phyloP scores from a whole-genome alignment of 2,329 filamentous ascomycete species.

The Hirsutella thompsonii region DNA sequence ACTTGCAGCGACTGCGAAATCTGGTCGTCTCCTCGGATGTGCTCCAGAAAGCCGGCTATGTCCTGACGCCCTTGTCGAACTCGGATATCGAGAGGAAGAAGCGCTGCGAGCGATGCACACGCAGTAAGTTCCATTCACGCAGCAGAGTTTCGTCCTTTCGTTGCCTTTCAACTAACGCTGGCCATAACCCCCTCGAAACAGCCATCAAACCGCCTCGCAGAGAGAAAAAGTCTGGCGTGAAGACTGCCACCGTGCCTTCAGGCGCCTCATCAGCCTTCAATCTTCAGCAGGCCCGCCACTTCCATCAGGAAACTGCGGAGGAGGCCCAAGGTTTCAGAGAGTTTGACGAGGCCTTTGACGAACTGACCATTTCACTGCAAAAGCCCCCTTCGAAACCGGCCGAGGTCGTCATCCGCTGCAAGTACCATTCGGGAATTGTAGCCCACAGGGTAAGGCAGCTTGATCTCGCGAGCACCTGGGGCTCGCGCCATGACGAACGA shows the following conservation, averaged over 20 bases:
- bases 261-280: not conserved
- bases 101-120: slow-evolving; percentile 15
- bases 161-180: not conserved
- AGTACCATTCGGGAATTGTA: slow-evolving; percentile 15
- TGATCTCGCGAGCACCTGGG: not conserved
- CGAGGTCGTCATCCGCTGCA: slow-evolving; percentile 10
- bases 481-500: not conserved
- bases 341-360: not conserved
- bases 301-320: not conserved
- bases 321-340: not conserved
- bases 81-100: slow-evolving; percentile 17
- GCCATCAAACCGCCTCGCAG: not conserved
- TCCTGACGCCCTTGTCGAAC: slow-evolving; percentile 11
- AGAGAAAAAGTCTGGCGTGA: not conserved
- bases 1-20: slow-evolving; percentile 8
- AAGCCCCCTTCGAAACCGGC: not conserved
- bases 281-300: not conserved
- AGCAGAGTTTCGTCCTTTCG: not conserved
- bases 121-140: slow-evolving; percentile 7
- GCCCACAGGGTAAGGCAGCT: slow-evolving; percentile 10
- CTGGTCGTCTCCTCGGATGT: slow-evolving; percentile 8
- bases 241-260: not conserved
- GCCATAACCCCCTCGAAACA: not conserved
- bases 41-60: slow-evolving; percentile 13
- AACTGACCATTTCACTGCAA: not conserved